These are phyloP conservation scores for Alopecurus myosuroides DNA, from an alignment of 176 grass and related monocot species.

Conservation along the genomic window DNA sequence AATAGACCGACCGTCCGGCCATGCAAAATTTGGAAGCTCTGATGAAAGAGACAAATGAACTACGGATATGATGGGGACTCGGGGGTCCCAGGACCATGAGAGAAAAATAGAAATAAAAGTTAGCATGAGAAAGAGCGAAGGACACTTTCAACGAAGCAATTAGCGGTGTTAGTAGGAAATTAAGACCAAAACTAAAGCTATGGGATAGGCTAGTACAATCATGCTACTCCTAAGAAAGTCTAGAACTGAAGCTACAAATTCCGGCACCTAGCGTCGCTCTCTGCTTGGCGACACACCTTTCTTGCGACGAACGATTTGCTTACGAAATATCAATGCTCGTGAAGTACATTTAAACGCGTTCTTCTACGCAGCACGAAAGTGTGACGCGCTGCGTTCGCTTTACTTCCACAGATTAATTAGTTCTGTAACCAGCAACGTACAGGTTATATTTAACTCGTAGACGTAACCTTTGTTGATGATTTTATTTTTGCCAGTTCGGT, in stretches of 20 bases:
- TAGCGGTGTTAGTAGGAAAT: not conserved
- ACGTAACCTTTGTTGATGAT: too few species aligned
- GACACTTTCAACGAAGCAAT: not conserved
- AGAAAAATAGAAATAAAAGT: not conserved
- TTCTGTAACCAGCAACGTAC: too few species aligned
- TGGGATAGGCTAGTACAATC: not conserved
- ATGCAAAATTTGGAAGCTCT: conserved; percentile 1
- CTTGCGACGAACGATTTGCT: too few species aligned
- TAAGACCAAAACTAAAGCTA: not conserved
- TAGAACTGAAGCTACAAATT: not conserved
- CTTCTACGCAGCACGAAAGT: too few species aligned
- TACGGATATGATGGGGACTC: not conserved
- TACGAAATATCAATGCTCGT: not conserved
- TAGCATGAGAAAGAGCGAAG: not conserved
- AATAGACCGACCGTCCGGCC: not conserved
- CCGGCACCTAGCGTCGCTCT: too few species aligned
- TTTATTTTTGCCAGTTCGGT: too few species aligned
- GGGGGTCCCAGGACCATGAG: not conserved
- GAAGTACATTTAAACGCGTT: not conserved
- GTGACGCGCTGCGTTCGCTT: too few species aligned
- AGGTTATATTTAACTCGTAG: too few species aligned
- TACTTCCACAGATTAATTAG: too few species aligned
- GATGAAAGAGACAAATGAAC: conserved; percentile 10
- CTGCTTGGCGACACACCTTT: too few species aligned
- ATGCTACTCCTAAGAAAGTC: not conserved